Percentiles rank a stretch among this genome's conserved stretches.
These are phyloP conservation scores for Xenoacremonium recifei DNA, from an alignment of 2,329 filamentous ascomycete species.

Conservation along the genomic window DNA sequence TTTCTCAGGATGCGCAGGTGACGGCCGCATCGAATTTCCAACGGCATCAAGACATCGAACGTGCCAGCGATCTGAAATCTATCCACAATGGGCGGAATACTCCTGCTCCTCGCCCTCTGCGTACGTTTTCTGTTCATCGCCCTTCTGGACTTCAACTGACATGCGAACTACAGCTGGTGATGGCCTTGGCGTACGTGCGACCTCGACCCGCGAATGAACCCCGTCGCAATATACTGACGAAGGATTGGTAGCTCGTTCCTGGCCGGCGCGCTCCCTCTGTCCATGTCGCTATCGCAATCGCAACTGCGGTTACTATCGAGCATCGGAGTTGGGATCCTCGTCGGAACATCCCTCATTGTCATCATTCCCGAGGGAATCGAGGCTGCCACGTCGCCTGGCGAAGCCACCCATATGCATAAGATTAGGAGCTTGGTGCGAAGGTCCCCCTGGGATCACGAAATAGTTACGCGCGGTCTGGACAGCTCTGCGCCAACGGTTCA, in stretches of 20 bases:
- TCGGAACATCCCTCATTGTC: constrained; percentile 92
- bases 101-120: constrained; percentile 40
- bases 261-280: constrained; percentile 85
- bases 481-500: constrained; percentile 19
- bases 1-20: constrained; percentile 26
- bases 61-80: constrained; percentile 3
- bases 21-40: no score
- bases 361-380: constrained; percentile 98
- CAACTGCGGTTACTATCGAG: constrained; percentile 88
- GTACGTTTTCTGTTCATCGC: constrained; percentile 29
- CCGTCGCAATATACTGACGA: constrained; percentile 17
- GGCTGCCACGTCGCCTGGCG: constrained; percentile 67
- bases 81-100: constrained; percentile 37
- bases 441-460: constrained; percentile 28
- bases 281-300: constrained; percentile 81
- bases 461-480: constrained; percentile 23
- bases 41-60: no score
- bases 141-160: constrained; percentile 16
- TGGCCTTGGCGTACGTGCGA: constrained; percentile 56
- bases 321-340: constrained; percentile 88
- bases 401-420: constrained; percentile 37
- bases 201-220: constrained; percentile 11
- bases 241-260: constrained; percentile 77
- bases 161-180: constrained; percentile 44
- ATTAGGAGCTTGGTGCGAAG: constrained; percentile 31